Percentiles rank a stretch among this genome's conserved stretches.
Evolutionary conservation across 2,329 filamentous ascomycete species (phyloP).

Genomic region (Aspergillus brunneoviolaceus): DNA sequence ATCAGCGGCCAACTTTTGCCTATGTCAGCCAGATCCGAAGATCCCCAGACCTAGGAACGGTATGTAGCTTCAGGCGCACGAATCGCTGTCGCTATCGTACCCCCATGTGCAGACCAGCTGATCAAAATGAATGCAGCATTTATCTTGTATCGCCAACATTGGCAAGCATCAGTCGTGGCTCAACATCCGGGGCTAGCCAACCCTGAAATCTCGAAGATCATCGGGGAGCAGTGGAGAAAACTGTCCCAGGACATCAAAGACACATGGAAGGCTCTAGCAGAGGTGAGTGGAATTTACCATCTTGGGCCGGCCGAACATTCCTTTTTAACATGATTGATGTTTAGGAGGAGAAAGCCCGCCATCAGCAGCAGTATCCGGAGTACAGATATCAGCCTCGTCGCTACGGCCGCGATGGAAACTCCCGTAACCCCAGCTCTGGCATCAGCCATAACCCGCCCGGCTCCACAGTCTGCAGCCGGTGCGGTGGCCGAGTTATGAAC

Average conservation of each 20-base stretch:
- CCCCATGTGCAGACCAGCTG: background rate
- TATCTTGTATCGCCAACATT: constrained; percentile 93
- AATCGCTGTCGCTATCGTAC: background rate
- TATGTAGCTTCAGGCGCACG: constrained; percentile 42
- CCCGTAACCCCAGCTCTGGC: constrained; percentile 34
- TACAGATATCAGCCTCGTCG: constrained; percentile 91
- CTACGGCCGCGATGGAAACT: constrained; percentile 55
- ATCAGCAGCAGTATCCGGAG: constrained; percentile 85
- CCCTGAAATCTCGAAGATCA: constrained; percentile 95
- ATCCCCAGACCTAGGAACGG: constrained; percentile 70
- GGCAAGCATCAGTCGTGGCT: constrained; percentile 77
- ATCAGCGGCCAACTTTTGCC: constrained; percentile 57
- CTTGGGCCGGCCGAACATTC: background rate
- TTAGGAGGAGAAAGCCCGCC: constrained; percentile 82
- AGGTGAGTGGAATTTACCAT: constrained; percentile 53
- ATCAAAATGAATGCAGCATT: constrained; percentile 69
- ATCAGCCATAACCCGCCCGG: constrained; percentile 39
- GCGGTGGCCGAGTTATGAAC: constrained; percentile 51
- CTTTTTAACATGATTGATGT: constrained; percentile 5
- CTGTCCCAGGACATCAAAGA: constrained; percentile 73
- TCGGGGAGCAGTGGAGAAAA: constrained; percentile 86
- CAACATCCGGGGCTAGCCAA: constrained; percentile 88
- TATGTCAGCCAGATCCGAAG: constrained; percentile 70
- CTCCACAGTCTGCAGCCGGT: constrained; percentile 41
- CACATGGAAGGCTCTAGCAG: constrained; percentile 84